Base-by-base conservation (phyloP, 169 alveolate species). In the Plasmodium gonderi region DNA sequence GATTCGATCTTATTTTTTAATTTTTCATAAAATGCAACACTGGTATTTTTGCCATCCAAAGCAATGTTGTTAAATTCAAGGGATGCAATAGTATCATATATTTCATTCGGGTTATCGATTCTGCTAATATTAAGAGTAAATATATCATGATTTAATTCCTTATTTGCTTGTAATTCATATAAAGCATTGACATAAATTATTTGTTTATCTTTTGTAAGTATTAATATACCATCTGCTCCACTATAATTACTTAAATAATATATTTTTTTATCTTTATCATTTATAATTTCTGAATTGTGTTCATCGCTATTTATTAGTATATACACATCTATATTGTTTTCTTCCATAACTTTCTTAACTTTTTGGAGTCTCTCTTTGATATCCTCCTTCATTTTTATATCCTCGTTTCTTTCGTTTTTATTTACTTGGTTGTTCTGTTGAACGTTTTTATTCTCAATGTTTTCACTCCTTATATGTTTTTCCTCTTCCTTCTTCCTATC, bases 231-330 rank as follows among this genome's bases (percentile, higher is more conserved):
- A 49, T 76, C 80, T 12, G 90, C 82, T 26, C 94, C 94, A 69
- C 80, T 47, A 79, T 45, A 90, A 68, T 79, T 79, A 29, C 74
- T 90, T 14, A 90, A 31, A 45, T 60, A 77, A 31, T 12, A 60
- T n/a, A 90, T 90, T 78, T 90, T 90, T 14, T 90, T 90, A 40
- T 90, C 94, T 47, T 90, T 64, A 9, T 76, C 90, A 69, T 90
- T 90, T 47, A 90, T 90, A 11, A 90, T 64, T 64, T 90, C 94
- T 26, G 94, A 90, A 42, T 90, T 90, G 76, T 90, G 94, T n/a
- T 77, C 94, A 31, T 90, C 94, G 74, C 68, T 90, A n/a, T 90
- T 90, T 23, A 90, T 78, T 76, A 90, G 40, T 12, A 90, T 78
- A 38, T 90, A 90, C 38, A 79, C 91, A 78, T 90, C 94, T 29